These are phyloP conservation scores for Naganishia sp. DNA, from an alignment of 1,284 basidiomycete species.

Conservation along the genomic window DNA sequence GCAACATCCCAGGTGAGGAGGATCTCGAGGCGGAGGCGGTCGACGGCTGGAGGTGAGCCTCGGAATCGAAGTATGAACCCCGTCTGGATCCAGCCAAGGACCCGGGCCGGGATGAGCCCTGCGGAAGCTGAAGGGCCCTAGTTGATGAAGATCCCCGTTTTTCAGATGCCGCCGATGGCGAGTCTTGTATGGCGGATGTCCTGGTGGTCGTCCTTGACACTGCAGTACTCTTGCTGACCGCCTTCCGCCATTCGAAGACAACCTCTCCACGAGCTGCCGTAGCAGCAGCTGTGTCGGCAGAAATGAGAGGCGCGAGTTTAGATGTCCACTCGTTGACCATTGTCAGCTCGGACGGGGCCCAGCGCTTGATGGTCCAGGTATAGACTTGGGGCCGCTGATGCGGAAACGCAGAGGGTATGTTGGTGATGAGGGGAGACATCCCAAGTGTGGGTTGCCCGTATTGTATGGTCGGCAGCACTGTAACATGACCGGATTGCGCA, in stretches of 20 bases:
- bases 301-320: constrained; percentile 38
- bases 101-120: background rate
- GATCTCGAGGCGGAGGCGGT: constrained; percentile 5
- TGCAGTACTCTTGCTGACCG: constrained; percentile 5
- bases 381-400: constrained; percentile 58
- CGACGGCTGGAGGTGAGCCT: background rate
- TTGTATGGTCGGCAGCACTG: constrained; percentile 10
- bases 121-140: background rate
- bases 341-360: constrained; percentile 63
- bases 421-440: constrained; percentile 43
- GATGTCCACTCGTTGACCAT: constrained; percentile 35
- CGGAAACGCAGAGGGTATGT: constrained; percentile 6
- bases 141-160: background rate
- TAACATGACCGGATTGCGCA: background rate
- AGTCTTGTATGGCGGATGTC: too few species aligned
- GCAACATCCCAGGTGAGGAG: constrained; percentile 12
- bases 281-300: constrained; percentile 40
- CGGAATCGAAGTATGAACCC: constrained; percentile 13
- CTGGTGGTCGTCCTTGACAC: constrained; percentile 3
- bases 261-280: constrained; percentile 45
- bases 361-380: constrained; percentile 76
- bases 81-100: constrained; percentile 14
- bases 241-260: constrained; percentile 50
- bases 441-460: constrained; percentile 49
- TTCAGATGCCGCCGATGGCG: background rate